A percentile compares a stretch with the other conserved stretches of the same genome.
Evolutionary conservation across 176 grass and related monocot species (phyloP).

Genomic region (Musa beccarii): DNA sequence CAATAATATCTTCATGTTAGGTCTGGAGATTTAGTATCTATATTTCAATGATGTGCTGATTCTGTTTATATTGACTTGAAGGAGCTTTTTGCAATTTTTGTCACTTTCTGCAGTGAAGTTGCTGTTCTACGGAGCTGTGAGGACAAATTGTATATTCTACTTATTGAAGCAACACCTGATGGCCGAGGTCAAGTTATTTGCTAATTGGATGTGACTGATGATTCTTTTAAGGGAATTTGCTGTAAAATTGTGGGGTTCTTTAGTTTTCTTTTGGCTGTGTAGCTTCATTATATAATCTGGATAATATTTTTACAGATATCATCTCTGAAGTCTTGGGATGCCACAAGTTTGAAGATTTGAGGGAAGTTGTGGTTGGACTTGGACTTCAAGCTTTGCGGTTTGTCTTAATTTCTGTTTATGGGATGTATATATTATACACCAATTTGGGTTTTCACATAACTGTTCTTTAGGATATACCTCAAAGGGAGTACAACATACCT

Average conservation of each 20-base stretch:
- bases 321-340: slow-evolving; percentile 47
- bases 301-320: slow-evolving; percentile 40
- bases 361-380: slow-evolving; percentile 60
- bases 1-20: no score
- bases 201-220: background rate
- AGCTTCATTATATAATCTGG: background rate
- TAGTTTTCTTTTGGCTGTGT: slow-evolving; percentile 10
- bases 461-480: slow-evolving; percentile 48
- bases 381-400: slow-evolving; percentile 83
- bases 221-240: slow-evolving; percentile 7
- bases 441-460: slow-evolving; percentile 5
- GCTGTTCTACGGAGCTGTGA: slow-evolving; percentile 63
- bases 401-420: slow-evolving; percentile 1
- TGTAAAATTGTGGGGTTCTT: slow-evolving; percentile 4
- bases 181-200: slow-evolving; percentile 44
- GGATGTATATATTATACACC: slow-evolving; percentile 26
- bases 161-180: slow-evolving; percentile 35
- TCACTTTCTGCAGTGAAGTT: slow-evolving; percentile 57
- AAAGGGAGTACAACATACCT: slow-evolving; percentile 47
- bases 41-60: no score
- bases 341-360: slow-evolving; percentile 58
- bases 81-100: slow-evolving; percentile 7
- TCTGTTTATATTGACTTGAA: no score
- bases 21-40: no score
- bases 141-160: slow-evolving; percentile 67